Evolutionary conservation across 1,284 basidiomycete genomes (phyloP).

Genomic region (Inonotus obliquus): DNA sequence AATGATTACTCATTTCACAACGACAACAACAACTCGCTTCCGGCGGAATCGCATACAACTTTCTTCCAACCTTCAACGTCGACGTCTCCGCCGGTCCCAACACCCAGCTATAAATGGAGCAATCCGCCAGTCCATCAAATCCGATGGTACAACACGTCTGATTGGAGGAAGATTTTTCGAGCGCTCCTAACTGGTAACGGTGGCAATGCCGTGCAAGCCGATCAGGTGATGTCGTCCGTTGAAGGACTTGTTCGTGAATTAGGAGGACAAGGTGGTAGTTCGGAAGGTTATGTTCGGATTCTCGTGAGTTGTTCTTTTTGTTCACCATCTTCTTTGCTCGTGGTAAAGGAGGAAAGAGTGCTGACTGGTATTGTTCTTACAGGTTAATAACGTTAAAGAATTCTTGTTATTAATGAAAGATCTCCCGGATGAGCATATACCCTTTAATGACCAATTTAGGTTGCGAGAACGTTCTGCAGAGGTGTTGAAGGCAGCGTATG

Average conservation of each 20-base stretch:
- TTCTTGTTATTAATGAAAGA: conserved; percentile 5
- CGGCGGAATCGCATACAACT: too few relatives aligned
- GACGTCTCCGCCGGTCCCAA: too few relatives aligned
- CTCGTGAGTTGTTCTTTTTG: not conserved
- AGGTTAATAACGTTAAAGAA: conserved; percentile 2
- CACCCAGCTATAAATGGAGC: not conserved
- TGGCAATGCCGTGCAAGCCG: not conserved
- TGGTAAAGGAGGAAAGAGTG: too few relatives aligned
- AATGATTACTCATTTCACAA: too few relatives aligned
- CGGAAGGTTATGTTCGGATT: not conserved
- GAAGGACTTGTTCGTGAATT: conserved; percentile 1
- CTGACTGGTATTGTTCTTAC: not conserved
- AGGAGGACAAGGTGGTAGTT: not conserved
- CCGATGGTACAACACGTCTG: not conserved
- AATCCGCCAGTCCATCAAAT: not conserved
- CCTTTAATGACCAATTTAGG: conserved; percentile 3
- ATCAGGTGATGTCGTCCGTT: not conserved
- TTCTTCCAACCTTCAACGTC: too few relatives aligned
- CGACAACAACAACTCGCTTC: too few relatives aligned
- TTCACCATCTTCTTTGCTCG: not conserved
- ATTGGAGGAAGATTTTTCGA: conserved; percentile 7
- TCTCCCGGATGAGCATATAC: conserved; percentile 10
- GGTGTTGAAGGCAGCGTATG: not conserved
- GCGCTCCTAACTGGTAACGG: conserved; percentile 2
- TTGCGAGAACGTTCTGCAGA: not conserved